A percentile compares a stretch with the other conserved stretches of the same genome.
Evolutionary conservation across 306 rosid species (phyloP).

Genomic region (Cicer cuneatum): DNA sequence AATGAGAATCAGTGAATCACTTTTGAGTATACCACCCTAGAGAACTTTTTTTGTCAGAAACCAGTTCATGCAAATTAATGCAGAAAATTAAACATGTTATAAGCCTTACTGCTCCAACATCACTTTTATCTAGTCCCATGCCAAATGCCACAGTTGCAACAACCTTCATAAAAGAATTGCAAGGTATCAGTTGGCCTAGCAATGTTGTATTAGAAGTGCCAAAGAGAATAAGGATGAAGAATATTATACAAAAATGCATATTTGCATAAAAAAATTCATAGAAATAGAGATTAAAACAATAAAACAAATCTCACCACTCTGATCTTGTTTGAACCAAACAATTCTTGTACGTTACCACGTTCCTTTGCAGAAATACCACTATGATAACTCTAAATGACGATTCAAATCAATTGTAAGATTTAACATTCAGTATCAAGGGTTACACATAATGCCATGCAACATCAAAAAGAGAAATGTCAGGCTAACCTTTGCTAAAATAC

Average conservation of each 20-base stretch:
- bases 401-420: constrained; percentile 48
- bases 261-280: constrained; percentile 41
- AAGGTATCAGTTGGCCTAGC: constrained; percentile 40
- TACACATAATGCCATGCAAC: constrained; percentile 29
- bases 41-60: constrained; percentile 37
- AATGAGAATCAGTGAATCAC: constrained; percentile 42
- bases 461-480: constrained; percentile 42
- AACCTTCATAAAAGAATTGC: constrained; percentile 62
- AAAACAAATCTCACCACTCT: constrained; percentile 70
- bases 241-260: constrained; percentile 32
- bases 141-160: constrained; percentile 99
- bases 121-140: constrained; percentile 97
- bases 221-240: constrained; percentile 36
- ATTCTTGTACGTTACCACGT: constrained; percentile 79
- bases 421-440: constrained; percentile 30
- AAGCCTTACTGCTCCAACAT: constrained; percentile 90
- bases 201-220: constrained; percentile 33
- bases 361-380: constrained; percentile 82
- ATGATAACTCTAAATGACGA: constrained; percentile 75
- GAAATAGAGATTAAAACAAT: constrained; percentile 27
- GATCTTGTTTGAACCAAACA: constrained; percentile 84
- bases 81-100: constrained; percentile 43
- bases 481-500: constrained; percentile 82
- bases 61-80: constrained; percentile 38
- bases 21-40: constrained; percentile 31